Base-by-base conservation (phyloP, 345 rosid genomes). In the Euphorbia peplus region DNA sequence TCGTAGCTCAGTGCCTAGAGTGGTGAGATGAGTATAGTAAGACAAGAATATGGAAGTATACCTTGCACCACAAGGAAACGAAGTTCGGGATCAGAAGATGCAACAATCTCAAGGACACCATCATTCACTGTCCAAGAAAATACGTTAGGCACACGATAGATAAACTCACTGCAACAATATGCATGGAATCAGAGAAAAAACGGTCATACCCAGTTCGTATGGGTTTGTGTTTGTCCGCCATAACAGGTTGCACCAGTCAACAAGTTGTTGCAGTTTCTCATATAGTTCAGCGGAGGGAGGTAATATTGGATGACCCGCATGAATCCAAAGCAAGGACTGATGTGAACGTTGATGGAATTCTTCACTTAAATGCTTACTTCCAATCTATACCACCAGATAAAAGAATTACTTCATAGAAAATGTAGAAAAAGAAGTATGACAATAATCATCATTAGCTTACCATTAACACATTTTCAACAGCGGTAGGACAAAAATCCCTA, bases 251-350 rank as follows among this genome's bases (percentile, higher is more conserved):
- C 91, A 91, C 14, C 85, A 76, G 70, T 78, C 75, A 35, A 83
- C 71, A 75, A 93, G 77, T 56, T 79, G 73, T 42, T 79, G 81
- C 83, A 88, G 93, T 63, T 78, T 76, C 61, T 72, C 28, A 82
- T 79, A 88, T 66, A 89, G 63, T 39, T 81, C 73, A 30, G 82
- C 76, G 63, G 90, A 86, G 53, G 76, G 70, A 37, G 98, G 98
- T 61, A 83, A 70, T 63, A 80, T 74, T 30, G 98, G 97, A 82
- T 91, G 98, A 67, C 98, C 98, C 26, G 96, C 97, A 75, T 87
- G 79, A 78, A 84, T 78, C 98, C 97, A 93, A 39, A 93, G 86
- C 82, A 91, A 79, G 53, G 95, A 84, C 81, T 75, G 90, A 67
- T 85, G 83, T 19, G 88, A 74, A 53, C 56, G 76, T 77, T 75